Evolutionary conservation across 257 asterid genomes (phyloP).

Genomic region (Penstemon newberryi): DNA sequence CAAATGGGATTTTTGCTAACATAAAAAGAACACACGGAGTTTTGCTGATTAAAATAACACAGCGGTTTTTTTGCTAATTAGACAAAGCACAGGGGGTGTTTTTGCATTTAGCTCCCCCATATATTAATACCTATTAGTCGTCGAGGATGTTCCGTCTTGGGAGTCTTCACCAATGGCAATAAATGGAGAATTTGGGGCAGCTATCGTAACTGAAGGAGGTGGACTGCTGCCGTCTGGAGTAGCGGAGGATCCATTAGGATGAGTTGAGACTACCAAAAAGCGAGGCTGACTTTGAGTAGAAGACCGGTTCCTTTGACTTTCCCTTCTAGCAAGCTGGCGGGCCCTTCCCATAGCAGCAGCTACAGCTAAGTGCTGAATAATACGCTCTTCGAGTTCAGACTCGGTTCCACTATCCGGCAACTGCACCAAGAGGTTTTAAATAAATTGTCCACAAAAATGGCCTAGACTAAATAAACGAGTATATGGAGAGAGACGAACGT

Average conservation of each 20-base stretch:
- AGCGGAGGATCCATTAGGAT: slow-evolving; percentile 50
- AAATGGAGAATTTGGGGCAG: slow-evolving; percentile 46
- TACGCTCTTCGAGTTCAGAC: slow-evolving; percentile 80
- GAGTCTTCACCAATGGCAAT: slow-evolving; percentile 55
- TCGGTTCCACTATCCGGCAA: slow-evolving; percentile 72
- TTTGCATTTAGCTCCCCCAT: too few relatives aligned
- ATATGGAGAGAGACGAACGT: slow-evolving; percentile 37
- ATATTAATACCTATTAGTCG: slow-evolving; percentile 45
- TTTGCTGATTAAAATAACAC: too few relatives aligned
- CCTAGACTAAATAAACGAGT: not conserved
- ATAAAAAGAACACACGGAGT: too few relatives aligned
- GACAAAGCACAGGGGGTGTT: too few relatives aligned
- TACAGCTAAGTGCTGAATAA: slow-evolving; percentile 86
- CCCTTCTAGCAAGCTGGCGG: slow-evolving; percentile 74
- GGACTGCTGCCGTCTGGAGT: slow-evolving; percentile 32
- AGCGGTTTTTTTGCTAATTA: too few relatives aligned
- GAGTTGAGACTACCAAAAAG: slow-evolving; percentile 67
- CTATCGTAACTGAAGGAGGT: slow-evolving; percentile 33
- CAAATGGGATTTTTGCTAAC: not conserved
- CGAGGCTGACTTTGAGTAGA: slow-evolving; percentile 73
- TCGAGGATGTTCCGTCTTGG: slow-evolving; percentile 39
- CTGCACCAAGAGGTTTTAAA: slow-evolving; percentile 38
- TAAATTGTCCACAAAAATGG: not conserved
- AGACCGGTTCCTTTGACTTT: slow-evolving; percentile 67
- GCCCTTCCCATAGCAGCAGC: slow-evolving; percentile 95